These are phyloP conservation scores for Adenanthera pavonina DNA, from an alignment of 306 rosid species.

Conservation along the genomic window DNA sequence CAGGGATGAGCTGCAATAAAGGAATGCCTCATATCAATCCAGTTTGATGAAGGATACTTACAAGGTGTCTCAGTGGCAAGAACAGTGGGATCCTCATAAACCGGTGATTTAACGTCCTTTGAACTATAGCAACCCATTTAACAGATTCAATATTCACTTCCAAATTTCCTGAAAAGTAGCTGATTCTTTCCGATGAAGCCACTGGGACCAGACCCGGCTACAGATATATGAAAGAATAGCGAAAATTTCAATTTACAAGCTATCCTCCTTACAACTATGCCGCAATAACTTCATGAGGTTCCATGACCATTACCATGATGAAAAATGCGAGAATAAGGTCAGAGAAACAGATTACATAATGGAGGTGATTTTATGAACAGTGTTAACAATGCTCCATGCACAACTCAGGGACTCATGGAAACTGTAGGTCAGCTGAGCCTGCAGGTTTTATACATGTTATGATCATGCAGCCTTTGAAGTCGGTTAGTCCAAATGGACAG, in stretches of 20 bases:
- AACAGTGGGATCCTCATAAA: slow-evolving; percentile 70
- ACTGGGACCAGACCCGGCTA: slow-evolving; percentile 23
- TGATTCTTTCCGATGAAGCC: slow-evolving; percentile 34
- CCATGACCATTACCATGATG: background rate
- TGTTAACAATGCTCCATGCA: background rate
- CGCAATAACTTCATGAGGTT: slow-evolving; percentile 4
- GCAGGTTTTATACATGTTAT: too few relatives aligned
- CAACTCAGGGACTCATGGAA: background rate
- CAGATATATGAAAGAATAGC: slow-evolving; percentile 27
- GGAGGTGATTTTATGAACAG: background rate
- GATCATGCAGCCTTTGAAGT: too few relatives aligned
- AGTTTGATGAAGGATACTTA: slow-evolving; percentile 56
- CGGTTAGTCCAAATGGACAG: too few relatives aligned
- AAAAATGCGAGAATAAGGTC: background rate
- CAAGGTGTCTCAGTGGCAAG: slow-evolving; percentile 97
- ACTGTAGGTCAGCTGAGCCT: background rate
- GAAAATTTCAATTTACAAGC: slow-evolving; percentile 19
- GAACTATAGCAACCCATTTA: slow-evolving; percentile 81
- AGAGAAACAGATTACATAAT: background rate
- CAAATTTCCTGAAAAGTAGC: slow-evolving; percentile 27
- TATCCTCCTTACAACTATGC: background rate
- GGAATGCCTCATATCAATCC: too few relatives aligned
- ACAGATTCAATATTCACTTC: slow-evolving; percentile 42
- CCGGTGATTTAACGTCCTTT: slow-evolving; percentile 51
- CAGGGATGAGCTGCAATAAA: background rate